Evolutionary conservation across 2,329 filamentous ascomycete genomes (phyloP), one percentile per base, ranked within the genome.

Genomic region (Alternaria infectoria): DNA sequence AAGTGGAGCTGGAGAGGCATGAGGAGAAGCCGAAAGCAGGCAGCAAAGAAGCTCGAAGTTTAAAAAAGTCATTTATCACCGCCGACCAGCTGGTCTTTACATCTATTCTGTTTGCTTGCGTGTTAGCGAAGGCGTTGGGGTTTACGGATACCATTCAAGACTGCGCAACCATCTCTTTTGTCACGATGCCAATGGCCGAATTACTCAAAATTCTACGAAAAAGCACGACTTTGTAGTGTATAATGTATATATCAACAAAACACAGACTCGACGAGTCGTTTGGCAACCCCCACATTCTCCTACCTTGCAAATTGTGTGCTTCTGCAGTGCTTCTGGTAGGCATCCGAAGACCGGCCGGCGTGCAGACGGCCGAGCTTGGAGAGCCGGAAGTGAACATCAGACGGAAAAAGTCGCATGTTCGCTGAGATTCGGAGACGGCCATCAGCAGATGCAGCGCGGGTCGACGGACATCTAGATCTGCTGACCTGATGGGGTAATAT

Each of bases 1-100:
- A 64, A 68, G 40, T 72, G 72, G 67, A 72, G 64, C 36, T 71
- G 72, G 68, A 74, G 67, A 52, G 63, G 59, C 28, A 58, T 74
- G 46, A 69, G 65, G 66, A 70, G 64, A 52, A 69, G 67, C 54
- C 66, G 71, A 19, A 71, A 57, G 57, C 46, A 40, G 8, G n/a
- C 28, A 9, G 28, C 36, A 25, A 54, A 44, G 26, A 57, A 58
- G 40, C 15, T 57, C 30, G 43, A 59, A 32, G 32, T 36, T 15
- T 62, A 59, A 26, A 12, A n/a, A 15, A 55, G 47, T 23, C 13
- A 25, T 36, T 8, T 46, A 44, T 17, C 10, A 32, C 15, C 30
- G 62, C 47, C 58, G 59, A 49, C 62, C 47, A 47, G 40, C 40
- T 26, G 23, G 26, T 49, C 43, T 26, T 26, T 65, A 54, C 25